Conservation (phyloP, 805 yeast genomes). For the Metschnikowia picachoensis region DNA sequence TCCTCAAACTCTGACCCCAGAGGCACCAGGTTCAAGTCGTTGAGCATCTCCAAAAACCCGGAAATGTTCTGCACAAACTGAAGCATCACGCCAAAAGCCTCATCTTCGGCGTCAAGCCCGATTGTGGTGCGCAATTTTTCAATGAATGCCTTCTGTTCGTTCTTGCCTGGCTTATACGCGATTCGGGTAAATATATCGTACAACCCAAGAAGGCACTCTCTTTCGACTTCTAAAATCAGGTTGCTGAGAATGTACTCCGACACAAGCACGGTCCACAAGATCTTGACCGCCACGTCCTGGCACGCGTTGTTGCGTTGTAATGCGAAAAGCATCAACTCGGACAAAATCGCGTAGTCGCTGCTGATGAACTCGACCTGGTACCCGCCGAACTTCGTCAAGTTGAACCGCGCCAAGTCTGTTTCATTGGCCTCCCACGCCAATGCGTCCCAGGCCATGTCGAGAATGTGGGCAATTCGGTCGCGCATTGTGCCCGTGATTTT, state of each 20-base stretch:
- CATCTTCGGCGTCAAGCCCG: slow-evolving; percentile 60
- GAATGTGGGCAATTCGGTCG: slow-evolving; percentile 49
- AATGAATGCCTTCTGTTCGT: slow-evolving; percentile 54
- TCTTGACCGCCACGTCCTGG: slow-evolving; percentile 57
- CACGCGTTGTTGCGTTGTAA: slow-evolving; percentile 63
- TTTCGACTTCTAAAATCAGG: slow-evolving; percentile 55
- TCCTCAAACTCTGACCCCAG: slow-evolving; percentile 80
- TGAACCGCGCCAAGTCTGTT: slow-evolving; percentile 55
- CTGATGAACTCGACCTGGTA: slow-evolving; percentile 63
- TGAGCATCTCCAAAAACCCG: slow-evolving; percentile 60
- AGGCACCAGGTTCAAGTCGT: slow-evolving; percentile 71
- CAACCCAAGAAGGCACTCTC: slow-evolving; percentile 58
- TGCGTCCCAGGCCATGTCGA: slow-evolving; percentile 67
- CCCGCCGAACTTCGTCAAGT: slow-evolving; percentile 60
- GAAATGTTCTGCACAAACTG: slow-evolving; percentile 51
- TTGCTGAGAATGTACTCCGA: slow-evolving; percentile 60
- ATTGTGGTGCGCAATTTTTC: slow-evolving; percentile 46
- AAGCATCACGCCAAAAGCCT: slow-evolving; percentile 48
- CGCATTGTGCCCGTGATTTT: slow-evolving; percentile 62
- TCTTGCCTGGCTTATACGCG: slow-evolving; percentile 51
- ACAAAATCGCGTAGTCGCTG: slow-evolving; percentile 55
- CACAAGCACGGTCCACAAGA: slow-evolving; percentile 70
- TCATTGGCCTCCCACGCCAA: slow-evolving; percentile 61
- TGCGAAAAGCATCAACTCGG: slow-evolving; percentile 62
- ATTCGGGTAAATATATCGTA: slow-evolving; percentile 60